Base-by-base conservation (phyloP, 306 rosid species). In the Bauhinia variegata region DNA sequence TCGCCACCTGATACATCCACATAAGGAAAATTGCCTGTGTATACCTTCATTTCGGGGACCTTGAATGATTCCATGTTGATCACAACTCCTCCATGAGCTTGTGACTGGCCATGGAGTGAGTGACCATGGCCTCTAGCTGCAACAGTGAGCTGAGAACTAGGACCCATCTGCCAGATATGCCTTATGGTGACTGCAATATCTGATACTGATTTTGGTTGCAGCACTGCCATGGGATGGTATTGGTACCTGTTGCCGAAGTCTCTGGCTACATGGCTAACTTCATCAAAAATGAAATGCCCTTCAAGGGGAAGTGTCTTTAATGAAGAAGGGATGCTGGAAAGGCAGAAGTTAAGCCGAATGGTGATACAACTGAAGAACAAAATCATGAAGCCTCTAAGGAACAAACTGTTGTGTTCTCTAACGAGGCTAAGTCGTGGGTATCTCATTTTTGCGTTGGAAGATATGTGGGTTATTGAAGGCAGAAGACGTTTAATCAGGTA, bases 91-190 rank as follows among this genome's bases (percentile, higher is more conserved):
- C 71, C 70, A 60, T 79, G 89, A 63, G 95, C 77, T 72, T 95
- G 97, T 33, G 99, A 73, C 72, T 95, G 97, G 41, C 99, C 99
- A 11, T 76, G 88, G 63, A 95, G 91, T 12, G 99, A 90, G 89
- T 95, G 99, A 10, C 97, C 99, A 55, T 95, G 99, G 61, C 99
- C 99, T 84, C 97, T 75, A 5, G 97, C 97, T 17, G 95, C 97
- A 60, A 90, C 84, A 8, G 87, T 90, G 44, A 90, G 92, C 34
- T 86, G 85, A 0, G 99, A 88, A n/a, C 60, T 67, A 17, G 87
- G 87, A 37, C 92, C 99, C 88, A 82, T 85, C 37, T 76, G 55
- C 90, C 90, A 88, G n/a, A 95, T 54, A 83, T 90, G 95, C 70
- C 67, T 80, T 46, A 95, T 56, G 5, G 85, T 82, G 14, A 34